phyloP scores from a whole-genome alignment of 495 filamentous ascomycete species.

The Penicillium salamii region DNA sequence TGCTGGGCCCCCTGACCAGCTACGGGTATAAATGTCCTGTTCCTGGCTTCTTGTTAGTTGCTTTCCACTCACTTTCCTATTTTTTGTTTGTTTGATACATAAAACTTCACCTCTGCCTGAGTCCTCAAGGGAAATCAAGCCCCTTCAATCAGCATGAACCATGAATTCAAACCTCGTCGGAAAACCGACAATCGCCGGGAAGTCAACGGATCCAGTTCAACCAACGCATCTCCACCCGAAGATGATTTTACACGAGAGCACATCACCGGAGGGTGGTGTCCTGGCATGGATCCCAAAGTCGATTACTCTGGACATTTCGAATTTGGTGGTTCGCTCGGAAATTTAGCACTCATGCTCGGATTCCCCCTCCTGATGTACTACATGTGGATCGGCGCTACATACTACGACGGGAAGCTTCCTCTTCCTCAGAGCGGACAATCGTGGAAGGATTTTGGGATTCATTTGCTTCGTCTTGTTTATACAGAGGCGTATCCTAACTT shows the following conservation, averaged over 20 bases:
- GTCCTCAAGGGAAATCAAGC: no score
- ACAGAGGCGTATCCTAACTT: constrained; percentile 72
- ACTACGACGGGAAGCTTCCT: constrained; percentile 81
- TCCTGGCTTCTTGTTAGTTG: neutral
- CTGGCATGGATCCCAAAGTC: constrained; percentile 24
- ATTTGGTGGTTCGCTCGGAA: constrained; percentile 77
- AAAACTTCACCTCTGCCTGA: neutral
- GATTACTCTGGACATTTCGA: constrained; percentile 54
- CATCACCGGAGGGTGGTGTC: constrained; percentile 19
- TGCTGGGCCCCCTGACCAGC: neutral
- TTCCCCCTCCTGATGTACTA: constrained; percentile 94
- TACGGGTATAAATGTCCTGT: neutral
- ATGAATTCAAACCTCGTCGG: neutral
- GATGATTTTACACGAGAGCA: constrained; percentile 15
- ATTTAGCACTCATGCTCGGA: constrained; percentile 71
- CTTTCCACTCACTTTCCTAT: neutral
- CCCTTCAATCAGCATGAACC: neutral
- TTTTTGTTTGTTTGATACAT: neutral
- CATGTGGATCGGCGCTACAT: constrained; percentile 92
- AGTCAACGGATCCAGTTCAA: neutral
- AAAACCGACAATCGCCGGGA: neutral
- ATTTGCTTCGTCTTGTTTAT: constrained; percentile 64
- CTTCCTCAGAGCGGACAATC: constrained; percentile 56
- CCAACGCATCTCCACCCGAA: neutral
- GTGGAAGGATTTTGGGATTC: constrained; percentile 58